Evolutionary conservation across 192 early-diverging fungal genomes (phyloP).

Genomic region (Gryganskiella cystojenkinii): DNA sequence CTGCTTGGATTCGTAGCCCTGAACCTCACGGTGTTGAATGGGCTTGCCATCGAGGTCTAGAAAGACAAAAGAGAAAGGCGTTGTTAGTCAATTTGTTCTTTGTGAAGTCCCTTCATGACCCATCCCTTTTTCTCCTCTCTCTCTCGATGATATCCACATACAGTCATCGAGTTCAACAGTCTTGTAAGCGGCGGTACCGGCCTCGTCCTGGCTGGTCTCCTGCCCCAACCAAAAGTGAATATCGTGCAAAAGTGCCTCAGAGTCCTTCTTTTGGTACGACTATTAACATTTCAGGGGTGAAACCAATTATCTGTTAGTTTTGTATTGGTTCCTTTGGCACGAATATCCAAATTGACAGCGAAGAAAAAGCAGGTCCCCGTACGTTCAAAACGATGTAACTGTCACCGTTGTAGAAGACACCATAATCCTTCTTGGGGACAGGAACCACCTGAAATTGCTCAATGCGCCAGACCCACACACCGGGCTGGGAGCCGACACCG

Average conservation of each 20-base stretch:
- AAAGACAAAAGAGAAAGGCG: background rate
- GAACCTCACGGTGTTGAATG: conserved; percentile 84
- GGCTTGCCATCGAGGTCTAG: conserved; percentile 71
- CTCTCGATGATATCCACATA: too few relatives aligned
- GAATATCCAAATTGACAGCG: too few relatives aligned
- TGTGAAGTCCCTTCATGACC: too few relatives aligned
- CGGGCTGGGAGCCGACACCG: conserved; percentile 56
- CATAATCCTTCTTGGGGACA: conserved; percentile 68
- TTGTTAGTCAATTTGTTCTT: background rate
- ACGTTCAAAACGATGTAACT: conserved; percentile 84
- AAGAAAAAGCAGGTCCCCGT: conserved; percentile 9
- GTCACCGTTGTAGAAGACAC: conserved; percentile 79
- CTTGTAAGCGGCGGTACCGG: conserved; percentile 89
- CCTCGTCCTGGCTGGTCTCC: conserved; percentile 81
- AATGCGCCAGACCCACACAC: conserved; percentile 81
- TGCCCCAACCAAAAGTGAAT: conserved; percentile 89
- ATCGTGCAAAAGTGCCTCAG: conserved; percentile 73
- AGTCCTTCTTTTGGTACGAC: conserved; percentile 70
- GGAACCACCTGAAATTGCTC: conserved; percentile 80
- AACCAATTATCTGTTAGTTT: too few relatives aligned
- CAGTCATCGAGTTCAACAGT: conserved; percentile 81
- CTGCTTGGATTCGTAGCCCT: conserved; percentile 70
- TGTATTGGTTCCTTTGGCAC: too few relatives aligned
- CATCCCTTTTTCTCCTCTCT: conserved; percentile 1
- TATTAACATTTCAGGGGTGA: conserved; percentile 28